Conservation (phyloP, 108 stramenopile species). For the Skeletonema tropicum region DNA sequence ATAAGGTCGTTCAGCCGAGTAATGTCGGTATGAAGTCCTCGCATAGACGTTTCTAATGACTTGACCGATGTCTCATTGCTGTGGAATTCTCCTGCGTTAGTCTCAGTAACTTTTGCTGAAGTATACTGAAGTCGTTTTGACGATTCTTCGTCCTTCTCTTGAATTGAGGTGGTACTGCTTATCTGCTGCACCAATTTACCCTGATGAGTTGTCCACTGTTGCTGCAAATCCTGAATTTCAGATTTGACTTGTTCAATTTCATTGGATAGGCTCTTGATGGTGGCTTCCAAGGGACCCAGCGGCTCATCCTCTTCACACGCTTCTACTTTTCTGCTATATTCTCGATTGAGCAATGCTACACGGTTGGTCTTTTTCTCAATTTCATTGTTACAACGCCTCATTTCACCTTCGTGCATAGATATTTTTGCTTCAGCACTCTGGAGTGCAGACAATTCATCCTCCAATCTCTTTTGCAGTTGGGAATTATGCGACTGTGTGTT, state of each 20-base stretch:
- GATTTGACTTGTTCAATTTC: slow-evolving; percentile 53
- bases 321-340: slow-evolving; percentile 79
- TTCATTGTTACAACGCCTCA: slow-evolving; percentile 83
- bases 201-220: slow-evolving; percentile 72
- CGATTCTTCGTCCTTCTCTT: slow-evolving; percentile 63
- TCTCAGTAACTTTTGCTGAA: slow-evolving; percentile 67
- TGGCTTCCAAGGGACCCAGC: slow-evolving; percentile 80
- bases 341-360: slow-evolving; percentile 78
- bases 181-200: slow-evolving; percentile 62
- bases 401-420: slow-evolving; percentile 73
- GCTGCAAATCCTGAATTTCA: slow-evolving; percentile 54
- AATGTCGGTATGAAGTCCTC: slow-evolving; percentile 76
- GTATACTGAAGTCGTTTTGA: slow-evolving; percentile 54
- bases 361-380: slow-evolving; percentile 85
- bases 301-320: slow-evolving; percentile 63
- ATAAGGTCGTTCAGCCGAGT: slow-evolving; percentile 76
- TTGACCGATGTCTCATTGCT: slow-evolving; percentile 60
- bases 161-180: slow-evolving; percentile 55
- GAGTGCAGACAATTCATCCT: slow-evolving; percentile 43
- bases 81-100: slow-evolving; percentile 54
- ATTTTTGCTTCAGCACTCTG: slow-evolving; percentile 59
- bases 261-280: slow-evolving; percentile 71
- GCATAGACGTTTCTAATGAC: slow-evolving; percentile 46
- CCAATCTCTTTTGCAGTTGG: slow-evolving; percentile 67
- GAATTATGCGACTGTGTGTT: slow-evolving; percentile 72